phyloP scores from a whole-genome alignment of 2,329 filamentous ascomycete genomes.

The Phaeosphaeriaceae sp. region DNA sequence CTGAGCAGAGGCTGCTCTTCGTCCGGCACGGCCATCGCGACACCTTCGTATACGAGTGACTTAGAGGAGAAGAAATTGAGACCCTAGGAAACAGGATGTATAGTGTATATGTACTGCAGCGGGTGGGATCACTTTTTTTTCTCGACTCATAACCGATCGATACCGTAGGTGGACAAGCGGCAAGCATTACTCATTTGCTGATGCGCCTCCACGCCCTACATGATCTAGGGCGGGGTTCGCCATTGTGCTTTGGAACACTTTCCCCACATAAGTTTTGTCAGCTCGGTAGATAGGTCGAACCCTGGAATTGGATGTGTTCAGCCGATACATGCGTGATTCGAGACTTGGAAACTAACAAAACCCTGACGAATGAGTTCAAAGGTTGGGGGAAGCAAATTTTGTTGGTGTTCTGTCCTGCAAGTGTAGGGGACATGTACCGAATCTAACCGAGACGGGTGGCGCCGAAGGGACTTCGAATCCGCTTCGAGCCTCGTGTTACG shows the following conservation, averaged over 20 bases:
- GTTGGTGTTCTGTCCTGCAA: not conserved
- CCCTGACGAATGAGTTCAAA: not conserved
- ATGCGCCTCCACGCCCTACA: constrained; percentile 1
- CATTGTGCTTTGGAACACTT: not conserved
- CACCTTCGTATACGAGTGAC: not conserved
- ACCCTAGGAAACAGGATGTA: not conserved
- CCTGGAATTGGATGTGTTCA: not conserved
- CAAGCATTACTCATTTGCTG: not conserved
- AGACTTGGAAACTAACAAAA: not conserved
- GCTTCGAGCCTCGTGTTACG: not conserved
- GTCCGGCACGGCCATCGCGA: constrained; percentile 25
- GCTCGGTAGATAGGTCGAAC: not conserved
- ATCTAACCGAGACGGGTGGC: not conserved
- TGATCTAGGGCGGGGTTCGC: not conserved
- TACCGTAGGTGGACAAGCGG: constrained; percentile 1
- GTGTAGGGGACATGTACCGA: not conserved
- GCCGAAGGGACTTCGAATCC: not conserved
- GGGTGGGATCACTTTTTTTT: not conserved
- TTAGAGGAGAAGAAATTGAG: not conserved
- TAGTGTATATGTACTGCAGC: not conserved
- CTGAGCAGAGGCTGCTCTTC: constrained; percentile 42
- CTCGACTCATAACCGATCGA: not conserved
- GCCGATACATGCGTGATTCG: not conserved
- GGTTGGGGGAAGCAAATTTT: not conserved
- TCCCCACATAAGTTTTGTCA: not conserved